Percentiles rank a stretch among this genome's conserved stretches.
Evolutionary conservation across 2,329 filamentous ascomycete genomes (phyloP).

Genomic region (Botryosphaeria dothidea): DNA sequence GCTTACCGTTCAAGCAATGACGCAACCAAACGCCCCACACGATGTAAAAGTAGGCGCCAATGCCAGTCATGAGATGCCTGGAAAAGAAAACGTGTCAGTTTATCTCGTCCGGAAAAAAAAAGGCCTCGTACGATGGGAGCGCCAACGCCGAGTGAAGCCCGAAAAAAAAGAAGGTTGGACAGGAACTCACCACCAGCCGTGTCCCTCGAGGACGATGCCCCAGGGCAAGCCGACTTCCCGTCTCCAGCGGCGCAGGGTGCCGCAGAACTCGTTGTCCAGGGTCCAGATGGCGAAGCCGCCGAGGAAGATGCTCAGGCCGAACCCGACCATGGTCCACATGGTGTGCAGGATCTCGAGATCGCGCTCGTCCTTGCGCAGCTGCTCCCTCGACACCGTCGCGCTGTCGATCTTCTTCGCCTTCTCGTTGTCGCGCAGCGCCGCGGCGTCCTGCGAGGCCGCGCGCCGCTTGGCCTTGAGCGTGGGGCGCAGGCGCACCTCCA

Average conservation of each 20-base stretch:
- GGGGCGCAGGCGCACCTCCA: conserved; percentile 67
- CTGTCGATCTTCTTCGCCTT: neutral
- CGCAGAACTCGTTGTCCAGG: conserved; percentile 76
- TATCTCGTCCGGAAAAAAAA: neutral
- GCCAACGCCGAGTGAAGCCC: neutral
- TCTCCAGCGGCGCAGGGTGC: conserved; percentile 64
- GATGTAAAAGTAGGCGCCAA: conserved; percentile 83
- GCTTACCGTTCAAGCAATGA: conserved; percentile 70
- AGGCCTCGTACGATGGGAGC: neutral
- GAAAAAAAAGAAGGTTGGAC: neutral
- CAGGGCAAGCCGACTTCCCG: conserved; percentile 73
- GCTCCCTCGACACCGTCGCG: conserved; percentile 25
- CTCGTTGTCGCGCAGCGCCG: neutral
- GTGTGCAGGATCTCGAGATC: conserved; percentile 60
- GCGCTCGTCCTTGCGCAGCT: conserved; percentile 52
- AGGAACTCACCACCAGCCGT: conserved; percentile 65
- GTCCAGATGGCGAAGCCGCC: conserved; percentile 77
- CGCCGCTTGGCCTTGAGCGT: conserved; percentile 48
- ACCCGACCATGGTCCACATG: conserved; percentile 75
- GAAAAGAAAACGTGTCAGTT: neutral
- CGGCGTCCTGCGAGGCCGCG: conserved; percentile 25
- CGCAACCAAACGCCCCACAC: conserved; percentile 81
- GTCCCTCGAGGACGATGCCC: conserved; percentile 73
- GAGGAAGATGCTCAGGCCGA: conserved; percentile 71
- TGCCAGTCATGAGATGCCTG: conserved; percentile 78